These are phyloP conservation scores for Grifola frondosa DNA, from an alignment of 1,284 basidiomycete species.

Conservation along the genomic window DNA sequence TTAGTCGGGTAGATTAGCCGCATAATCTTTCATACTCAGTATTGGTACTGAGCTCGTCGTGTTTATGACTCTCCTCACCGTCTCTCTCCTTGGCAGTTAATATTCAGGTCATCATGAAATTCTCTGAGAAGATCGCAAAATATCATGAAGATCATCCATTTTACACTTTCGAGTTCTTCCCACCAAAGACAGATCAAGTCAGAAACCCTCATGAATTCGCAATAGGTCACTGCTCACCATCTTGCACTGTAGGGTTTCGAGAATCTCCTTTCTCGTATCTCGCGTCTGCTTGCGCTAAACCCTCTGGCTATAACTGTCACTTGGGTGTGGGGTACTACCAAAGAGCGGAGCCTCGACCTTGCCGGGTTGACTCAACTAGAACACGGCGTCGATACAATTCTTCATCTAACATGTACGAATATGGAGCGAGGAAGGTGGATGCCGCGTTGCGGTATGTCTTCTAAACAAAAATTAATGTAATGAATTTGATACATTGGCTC, in stretches of 20 bases:
- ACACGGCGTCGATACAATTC: constrained; percentile 77
- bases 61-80: constrained; percentile 5
- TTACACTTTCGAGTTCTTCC: constrained; percentile 94
- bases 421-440: constrained; percentile 89
- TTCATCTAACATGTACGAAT: constrained; percentile 98
- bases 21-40: not conserved
- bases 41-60: constrained; percentile 1
- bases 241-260: constrained; percentile 68
- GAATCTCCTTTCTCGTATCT: constrained; percentile 81
- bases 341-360: constrained; percentile 85
- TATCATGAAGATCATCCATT: constrained; percentile 55
- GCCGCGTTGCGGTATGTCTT: constrained; percentile 69
- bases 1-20: constrained; percentile 14
- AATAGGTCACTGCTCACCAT: constrained; percentile 12
- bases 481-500: no score
- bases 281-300: constrained; percentile 64
- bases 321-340: constrained; percentile 95
- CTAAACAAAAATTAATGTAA: no score
- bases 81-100: not conserved
- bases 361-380: constrained; percentile 71
- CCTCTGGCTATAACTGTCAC: constrained; percentile 88
- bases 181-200: constrained; percentile 88
- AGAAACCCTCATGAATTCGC: constrained; percentile 15
- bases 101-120: constrained; percentile 59
- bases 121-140: constrained; percentile 60